phyloP scores from a whole-genome alignment of 1,139 yeast genomes.

The Candida tunisiensis region DNA sequence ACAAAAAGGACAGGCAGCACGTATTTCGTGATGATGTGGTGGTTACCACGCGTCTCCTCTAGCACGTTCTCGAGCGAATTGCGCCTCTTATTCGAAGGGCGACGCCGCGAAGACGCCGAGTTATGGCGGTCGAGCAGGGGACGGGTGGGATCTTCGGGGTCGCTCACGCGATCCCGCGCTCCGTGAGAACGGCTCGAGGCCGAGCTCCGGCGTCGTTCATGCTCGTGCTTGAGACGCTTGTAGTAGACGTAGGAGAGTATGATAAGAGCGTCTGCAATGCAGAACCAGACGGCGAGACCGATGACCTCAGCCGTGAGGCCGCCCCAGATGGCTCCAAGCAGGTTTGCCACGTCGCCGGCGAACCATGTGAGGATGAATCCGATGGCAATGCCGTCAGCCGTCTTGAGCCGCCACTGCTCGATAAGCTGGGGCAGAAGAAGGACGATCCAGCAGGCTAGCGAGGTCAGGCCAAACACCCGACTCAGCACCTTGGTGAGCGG shows the following conservation, averaged over 20 bases:
- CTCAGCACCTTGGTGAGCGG: no score
- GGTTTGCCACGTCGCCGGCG: constrained; percentile 53
- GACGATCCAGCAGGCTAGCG: constrained; percentile 63
- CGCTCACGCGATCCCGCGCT: background rate
- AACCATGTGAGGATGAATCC: constrained; percentile 59
- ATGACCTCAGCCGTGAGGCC: constrained; percentile 52
- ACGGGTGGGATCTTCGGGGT: constrained; percentile 8
- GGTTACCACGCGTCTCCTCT: constrained; percentile 1
- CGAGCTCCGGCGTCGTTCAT: constrained; percentile 7
- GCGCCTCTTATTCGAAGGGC: constrained; percentile 6
- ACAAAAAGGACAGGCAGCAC: constrained; percentile 48
- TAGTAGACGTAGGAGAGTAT: constrained; percentile 43
- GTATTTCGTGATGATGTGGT: constrained; percentile 13
- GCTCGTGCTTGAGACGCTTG: constrained; percentile 9
- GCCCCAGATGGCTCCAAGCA: constrained; percentile 60
- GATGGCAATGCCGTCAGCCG: constrained; percentile 66
- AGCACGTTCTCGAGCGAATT: constrained; percentile 11
- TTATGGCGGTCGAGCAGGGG: constrained; percentile 7
- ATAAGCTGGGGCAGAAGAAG: constrained; percentile 61
- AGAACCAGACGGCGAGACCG: constrained; percentile 57
- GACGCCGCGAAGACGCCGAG: constrained; percentile 2
- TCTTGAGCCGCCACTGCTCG: constrained; percentile 65
- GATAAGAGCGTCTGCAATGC: constrained; percentile 50
- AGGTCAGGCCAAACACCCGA: constrained; percentile 46
- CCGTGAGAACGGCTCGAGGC: constrained; percentile 2